Evolutionary conservation across 768 basidiomycete genomes (phyloP).

Genomic region (Favolaschia claudopus): DNA sequence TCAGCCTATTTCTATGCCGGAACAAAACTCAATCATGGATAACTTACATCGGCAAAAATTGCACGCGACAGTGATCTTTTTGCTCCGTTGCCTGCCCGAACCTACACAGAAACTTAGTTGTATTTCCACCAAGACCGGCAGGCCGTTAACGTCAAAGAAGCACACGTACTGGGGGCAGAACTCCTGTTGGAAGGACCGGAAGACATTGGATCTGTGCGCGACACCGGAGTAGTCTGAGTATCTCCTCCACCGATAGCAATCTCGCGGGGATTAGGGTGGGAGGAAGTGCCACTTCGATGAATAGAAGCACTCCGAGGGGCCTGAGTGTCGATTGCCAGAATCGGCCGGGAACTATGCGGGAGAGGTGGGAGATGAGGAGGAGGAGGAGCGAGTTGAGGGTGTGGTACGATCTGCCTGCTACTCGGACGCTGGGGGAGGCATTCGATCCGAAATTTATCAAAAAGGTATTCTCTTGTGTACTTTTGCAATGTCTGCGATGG

Average conservation of each 20-base stretch:
- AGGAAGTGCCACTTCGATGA: constrained; percentile 54
- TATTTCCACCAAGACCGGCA: constrained; percentile 14
- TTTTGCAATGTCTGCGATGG: constrained; percentile 78
- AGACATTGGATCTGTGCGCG: constrained; percentile 52
- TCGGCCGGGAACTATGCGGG: constrained; percentile 59
- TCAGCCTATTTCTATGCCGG: constrained; percentile 18
- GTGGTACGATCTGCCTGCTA: constrained; percentile 55
- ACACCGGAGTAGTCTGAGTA: constrained; percentile 49
- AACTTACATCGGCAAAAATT: constrained; percentile 89
- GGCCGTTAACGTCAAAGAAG: background rate
- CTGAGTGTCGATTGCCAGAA: constrained; percentile 69
- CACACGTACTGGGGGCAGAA: constrained; percentile 35
- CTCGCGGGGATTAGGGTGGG: constrained; percentile 56
- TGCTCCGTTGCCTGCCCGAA: constrained; percentile 72
- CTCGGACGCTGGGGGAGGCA: constrained; percentile 57
- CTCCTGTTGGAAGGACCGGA: constrained; percentile 43
- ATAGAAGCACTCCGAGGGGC: constrained; percentile 52
- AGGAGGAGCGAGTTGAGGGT: constrained; percentile 40
- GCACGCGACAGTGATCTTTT: constrained; percentile 90
- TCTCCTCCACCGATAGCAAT: constrained; percentile 53
- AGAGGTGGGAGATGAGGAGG: constrained; percentile 54
- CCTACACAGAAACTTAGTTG: constrained; percentile 43
- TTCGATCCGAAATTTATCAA: constrained; percentile 76
- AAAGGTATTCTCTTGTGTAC: constrained; percentile 84
- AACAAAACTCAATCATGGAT: constrained; percentile 16